A percentile compares a stretch with the other conserved stretches of the same genome.
Evolutionary conservation across 2,329 filamentous ascomycete genomes (phyloP).

Genomic region (Aspergillus luchuensis): DNA sequence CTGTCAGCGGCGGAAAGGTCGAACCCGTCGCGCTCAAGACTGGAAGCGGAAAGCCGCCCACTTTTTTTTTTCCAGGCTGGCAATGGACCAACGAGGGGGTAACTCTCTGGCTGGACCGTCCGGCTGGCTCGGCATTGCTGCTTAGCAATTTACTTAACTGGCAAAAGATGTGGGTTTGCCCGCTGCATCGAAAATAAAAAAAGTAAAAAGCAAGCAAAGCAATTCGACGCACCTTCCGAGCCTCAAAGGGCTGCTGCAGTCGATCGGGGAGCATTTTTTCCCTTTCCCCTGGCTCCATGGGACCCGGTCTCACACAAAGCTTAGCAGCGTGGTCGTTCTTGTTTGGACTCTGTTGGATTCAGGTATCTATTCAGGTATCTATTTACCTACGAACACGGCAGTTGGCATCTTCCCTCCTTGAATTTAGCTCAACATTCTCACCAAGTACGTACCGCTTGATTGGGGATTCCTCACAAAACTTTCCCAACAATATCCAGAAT

Average conservation of each 20-base stretch:
- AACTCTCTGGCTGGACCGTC: constrained; percentile 13
- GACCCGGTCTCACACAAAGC: not conserved
- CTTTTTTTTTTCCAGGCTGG: not conserved
- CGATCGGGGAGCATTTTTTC: not conserved
- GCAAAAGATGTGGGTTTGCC: not conserved
- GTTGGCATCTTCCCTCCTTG: not conserved
- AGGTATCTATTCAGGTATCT: too few relatives aligned
- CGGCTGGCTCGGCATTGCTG: constrained; percentile 22
- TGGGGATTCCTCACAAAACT: not conserved
- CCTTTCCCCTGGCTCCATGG: not conserved
- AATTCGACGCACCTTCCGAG: not conserved
- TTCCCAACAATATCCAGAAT: not conserved
- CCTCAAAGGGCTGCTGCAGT: not conserved
- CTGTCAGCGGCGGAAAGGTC: constrained; percentile 18
- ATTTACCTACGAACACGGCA: not conserved
- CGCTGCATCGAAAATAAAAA: not conserved
- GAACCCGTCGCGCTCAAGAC: constrained; percentile 11
- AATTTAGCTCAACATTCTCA: not conserved
- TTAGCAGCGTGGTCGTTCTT: not conserved
- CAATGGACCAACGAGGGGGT: constrained; percentile 5
- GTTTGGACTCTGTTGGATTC: not conserved
- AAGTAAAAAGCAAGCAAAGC: too few relatives aligned
- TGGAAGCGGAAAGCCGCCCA: constrained; percentile 25
- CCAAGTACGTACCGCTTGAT: not conserved
- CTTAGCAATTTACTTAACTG: not conserved